Conservation (phyloP, 1,284 basidiomycete genomes). For the Apiotrichum gracile region DNA sequence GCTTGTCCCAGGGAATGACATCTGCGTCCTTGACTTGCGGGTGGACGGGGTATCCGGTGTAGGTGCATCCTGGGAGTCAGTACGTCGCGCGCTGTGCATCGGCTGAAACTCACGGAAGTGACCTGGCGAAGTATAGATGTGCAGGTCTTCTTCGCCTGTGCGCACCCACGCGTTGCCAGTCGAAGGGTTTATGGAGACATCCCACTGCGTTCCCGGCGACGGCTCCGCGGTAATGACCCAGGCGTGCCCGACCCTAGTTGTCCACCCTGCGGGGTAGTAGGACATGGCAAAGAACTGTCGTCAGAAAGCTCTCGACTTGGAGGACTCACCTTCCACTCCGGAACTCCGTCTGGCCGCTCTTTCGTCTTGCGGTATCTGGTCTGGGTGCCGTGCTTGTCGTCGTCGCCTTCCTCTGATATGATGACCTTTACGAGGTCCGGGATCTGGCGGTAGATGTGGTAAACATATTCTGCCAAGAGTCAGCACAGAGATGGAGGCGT, state of each 20-base stretch:
- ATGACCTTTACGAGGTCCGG: slow-evolving; percentile 20
- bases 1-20: slow-evolving; percentile 2
- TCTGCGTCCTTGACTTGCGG: background rate
- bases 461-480: slow-evolving; percentile 24
- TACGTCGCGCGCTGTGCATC: too few relatives aligned
- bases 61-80: slow-evolving; percentile 11
- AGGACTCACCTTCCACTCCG: slow-evolving; percentile 25
- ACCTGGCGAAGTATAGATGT: background rate
- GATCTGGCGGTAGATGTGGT: slow-evolving; percentile 25
- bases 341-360: slow-evolving; percentile 16
- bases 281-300: slow-evolving; percentile 20
- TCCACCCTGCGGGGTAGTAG: slow-evolving; percentile 17
- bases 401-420: slow-evolving; percentile 7
- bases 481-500: too few relatives aligned
- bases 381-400: background rate
- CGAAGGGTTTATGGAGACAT: background rate
- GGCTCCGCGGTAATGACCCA: slow-evolving; percentile 17
- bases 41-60: slow-evolving; percentile 14
- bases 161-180: slow-evolving; percentile 1
- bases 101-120: background rate
- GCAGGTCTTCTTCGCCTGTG: slow-evolving; percentile 4
- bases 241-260: slow-evolving; percentile 14
- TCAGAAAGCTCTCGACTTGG: background rate
- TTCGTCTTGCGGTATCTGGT: slow-evolving; percentile 12
- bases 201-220: background rate